phyloP scores from a whole-genome alignment of 2,329 filamentous ascomycete genomes.

The Trichoderma polysporum region DNA sequence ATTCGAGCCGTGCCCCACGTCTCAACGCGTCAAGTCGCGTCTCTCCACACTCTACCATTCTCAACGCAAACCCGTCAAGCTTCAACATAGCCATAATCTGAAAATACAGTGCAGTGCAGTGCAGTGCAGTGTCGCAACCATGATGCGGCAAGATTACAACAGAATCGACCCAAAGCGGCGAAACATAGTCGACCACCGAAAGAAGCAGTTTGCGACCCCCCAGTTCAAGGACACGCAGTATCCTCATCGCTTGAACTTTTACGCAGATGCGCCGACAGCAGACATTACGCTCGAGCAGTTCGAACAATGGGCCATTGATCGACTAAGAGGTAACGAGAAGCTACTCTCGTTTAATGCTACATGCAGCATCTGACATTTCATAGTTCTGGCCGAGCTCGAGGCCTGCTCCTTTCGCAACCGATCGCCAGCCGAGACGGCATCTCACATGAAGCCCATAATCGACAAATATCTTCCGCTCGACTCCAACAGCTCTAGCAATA shows the following conservation, averaged over 20 bases:
- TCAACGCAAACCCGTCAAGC: not conserved
- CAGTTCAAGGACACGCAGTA: slow-evolving; percentile 78
- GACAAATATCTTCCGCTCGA: slow-evolving; percentile 83
- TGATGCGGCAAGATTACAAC: slow-evolving; percentile 53
- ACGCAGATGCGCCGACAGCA: slow-evolving; percentile 79
- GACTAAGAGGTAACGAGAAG: slow-evolving; percentile 65
- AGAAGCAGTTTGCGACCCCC: slow-evolving; percentile 80
- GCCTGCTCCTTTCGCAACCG: slow-evolving; percentile 95
- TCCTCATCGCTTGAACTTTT: slow-evolving; percentile 87
- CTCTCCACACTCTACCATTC: slow-evolving; percentile 26
- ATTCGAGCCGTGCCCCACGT: slow-evolving; percentile 25
- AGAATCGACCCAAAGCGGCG: slow-evolving; percentile 70
- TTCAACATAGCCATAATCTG: not conserved
- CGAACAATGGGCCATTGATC: slow-evolving; percentile 96
- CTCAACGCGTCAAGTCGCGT: slow-evolving; percentile 37
- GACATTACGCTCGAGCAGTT: slow-evolving; percentile 97
- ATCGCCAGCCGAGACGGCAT: slow-evolving; percentile 73
- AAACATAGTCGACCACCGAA: slow-evolving; percentile 73
- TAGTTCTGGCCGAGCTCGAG: slow-evolving; percentile 85
- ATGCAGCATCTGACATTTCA: slow-evolving; percentile 3
- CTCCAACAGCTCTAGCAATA: slow-evolving; percentile 65
- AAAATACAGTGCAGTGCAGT: not conserved
- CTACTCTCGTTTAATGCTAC: not conserved
- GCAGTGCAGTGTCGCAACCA: slow-evolving; percentile 28
- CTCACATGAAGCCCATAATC: slow-evolving; percentile 81